These are phyloP conservation scores for Plenodomus biglobosus DNA, from an alignment of 2,329 filamentous ascomycete genomes.

Conservation along the genomic window DNA sequence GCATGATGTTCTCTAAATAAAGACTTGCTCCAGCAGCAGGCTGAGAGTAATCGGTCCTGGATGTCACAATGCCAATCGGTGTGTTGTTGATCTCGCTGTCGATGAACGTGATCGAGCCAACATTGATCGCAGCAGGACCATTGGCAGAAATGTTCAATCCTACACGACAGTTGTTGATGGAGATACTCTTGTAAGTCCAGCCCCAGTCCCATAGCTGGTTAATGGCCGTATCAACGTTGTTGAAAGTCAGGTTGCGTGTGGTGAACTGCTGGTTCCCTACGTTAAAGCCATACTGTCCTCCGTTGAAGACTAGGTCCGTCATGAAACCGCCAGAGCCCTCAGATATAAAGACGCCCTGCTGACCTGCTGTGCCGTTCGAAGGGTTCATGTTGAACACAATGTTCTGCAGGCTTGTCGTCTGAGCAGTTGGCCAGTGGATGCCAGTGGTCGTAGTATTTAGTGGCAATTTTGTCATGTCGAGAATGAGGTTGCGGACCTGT, in stretches of 20 bases:
- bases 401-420: slow-evolving; percentile 51
- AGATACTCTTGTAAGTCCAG: slow-evolving; percentile 57
- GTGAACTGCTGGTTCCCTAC: slow-evolving; percentile 58
- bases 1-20: slow-evolving; percentile 61
- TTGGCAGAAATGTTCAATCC: slow-evolving; percentile 53
- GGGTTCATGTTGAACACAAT: slow-evolving; percentile 49
- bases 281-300: slow-evolving; percentile 46
- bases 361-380: slow-evolving; percentile 47
- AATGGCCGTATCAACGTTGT: slow-evolving; percentile 56
- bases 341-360: slow-evolving; percentile 50
- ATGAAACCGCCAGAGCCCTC: slow-evolving; percentile 51
- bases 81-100: slow-evolving; percentile 58
- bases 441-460: slow-evolving; percentile 50
- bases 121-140: slow-evolving; percentile 45
- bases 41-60: slow-evolving; percentile 47
- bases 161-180: slow-evolving; percentile 55
- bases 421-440: slow-evolving; percentile 51
- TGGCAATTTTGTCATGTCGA: slow-evolving; percentile 59
- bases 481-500: slow-evolving; percentile 65
- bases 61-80: slow-evolving; percentile 54
- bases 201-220: slow-evolving; percentile 63
- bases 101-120: slow-evolving; percentile 60
- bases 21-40: slow-evolving; percentile 53
- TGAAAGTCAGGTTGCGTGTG: slow-evolving; percentile 58
- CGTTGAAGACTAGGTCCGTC: slow-evolving; percentile 50